Conservation (phyloP, 73 alveolate species). For the Paramecium biaurelia region DNA sequence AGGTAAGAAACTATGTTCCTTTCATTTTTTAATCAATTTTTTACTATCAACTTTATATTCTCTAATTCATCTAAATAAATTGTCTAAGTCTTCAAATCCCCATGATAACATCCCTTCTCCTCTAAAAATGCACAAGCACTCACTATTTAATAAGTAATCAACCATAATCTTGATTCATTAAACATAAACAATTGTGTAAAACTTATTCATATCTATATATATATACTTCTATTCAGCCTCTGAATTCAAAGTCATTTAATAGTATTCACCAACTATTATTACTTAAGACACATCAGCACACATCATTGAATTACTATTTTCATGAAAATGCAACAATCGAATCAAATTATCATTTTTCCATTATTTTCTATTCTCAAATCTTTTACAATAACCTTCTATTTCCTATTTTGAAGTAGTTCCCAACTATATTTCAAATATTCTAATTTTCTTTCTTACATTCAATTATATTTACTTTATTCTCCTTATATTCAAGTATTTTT, state of each 20-base stretch:
- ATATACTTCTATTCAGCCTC: neutral
- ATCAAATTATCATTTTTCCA: neutral
- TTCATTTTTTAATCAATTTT: neutral
- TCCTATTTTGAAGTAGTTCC: neutral
- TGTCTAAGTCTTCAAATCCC: neutral
- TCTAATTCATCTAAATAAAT: neutral
- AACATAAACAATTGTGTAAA: neutral
- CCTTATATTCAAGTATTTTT: neutral
- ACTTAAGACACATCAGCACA: neutral
- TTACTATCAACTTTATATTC: neutral
- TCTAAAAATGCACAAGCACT: neutral
- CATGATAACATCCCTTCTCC: neutral
- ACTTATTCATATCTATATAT: neutral
- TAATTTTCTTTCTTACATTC: neutral
- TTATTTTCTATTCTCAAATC: neutral
- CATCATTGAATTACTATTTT: neutral
- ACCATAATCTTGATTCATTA: constrained; percentile 39
- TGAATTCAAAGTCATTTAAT: neutral
- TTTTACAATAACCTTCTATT: neutral
- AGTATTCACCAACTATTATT: neutral
- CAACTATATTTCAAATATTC: neutral
- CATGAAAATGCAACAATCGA: neutral
- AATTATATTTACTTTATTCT: neutral
- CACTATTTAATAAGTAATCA: neutral
- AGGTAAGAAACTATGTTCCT: neutral